Evolutionary conservation across 164 flowering plant genomes (phyloP).

Genomic region (Chimonanthus salicifolius): DNA sequence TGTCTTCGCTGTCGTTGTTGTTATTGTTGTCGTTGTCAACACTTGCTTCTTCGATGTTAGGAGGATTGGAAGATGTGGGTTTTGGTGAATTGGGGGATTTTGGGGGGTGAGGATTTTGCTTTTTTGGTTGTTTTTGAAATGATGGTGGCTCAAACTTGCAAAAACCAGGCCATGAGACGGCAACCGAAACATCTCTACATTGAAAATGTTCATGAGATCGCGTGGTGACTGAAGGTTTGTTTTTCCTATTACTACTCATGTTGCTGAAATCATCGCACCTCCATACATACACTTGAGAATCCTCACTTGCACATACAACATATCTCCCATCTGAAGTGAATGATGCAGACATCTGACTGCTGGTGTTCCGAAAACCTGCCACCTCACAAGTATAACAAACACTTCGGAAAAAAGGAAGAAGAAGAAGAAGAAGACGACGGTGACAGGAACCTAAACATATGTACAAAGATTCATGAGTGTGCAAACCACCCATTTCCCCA

Average conservation of each 20-base stretch:
- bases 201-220: constrained; percentile 63
- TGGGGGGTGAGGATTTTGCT: constrained; percentile 20
- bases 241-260: constrained; percentile 27
- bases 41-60: constrained; percentile 31
- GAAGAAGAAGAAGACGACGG: no score
- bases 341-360: constrained; percentile 76
- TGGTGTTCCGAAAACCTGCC: constrained; percentile 76
- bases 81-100: constrained; percentile 25
- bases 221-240: constrained; percentile 27
- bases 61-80: constrained; percentile 9
- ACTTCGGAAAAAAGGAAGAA: no score
- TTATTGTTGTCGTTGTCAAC: neutral
- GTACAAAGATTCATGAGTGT: no score
- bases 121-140: constrained; percentile 29
- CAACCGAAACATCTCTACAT: constrained; percentile 76
- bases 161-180: constrained; percentile 79
- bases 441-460: no score
- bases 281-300: constrained; percentile 80
- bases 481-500: no score
- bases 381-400: neutral
- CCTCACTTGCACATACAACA: constrained; percentile 73
- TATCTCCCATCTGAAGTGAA: constrained; percentile 43
- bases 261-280: constrained; percentile 46
- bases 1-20: constrained; percentile 11
- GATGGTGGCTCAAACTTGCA: constrained; percentile 50